phyloP scores from a whole-genome alignment of 768 basidiomycete genomes.

The Pisolithus microcarpus region DNA sequence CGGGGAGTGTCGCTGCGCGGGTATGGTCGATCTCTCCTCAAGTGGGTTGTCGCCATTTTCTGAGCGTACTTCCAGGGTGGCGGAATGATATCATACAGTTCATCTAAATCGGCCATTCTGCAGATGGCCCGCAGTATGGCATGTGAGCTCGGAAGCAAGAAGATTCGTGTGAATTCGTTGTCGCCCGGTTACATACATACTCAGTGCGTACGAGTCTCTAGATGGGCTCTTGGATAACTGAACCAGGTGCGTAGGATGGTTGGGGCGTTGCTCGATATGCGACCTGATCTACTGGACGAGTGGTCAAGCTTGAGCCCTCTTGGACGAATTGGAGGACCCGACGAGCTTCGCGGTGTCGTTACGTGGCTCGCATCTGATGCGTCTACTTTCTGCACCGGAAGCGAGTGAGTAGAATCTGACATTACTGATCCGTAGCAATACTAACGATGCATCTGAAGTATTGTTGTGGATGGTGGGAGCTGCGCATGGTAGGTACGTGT shows the following conservation, averaged over 20 bases:
- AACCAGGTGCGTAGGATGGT: constrained; percentile 49
- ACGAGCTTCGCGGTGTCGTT: constrained; percentile 66
- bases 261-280: constrained; percentile 56
- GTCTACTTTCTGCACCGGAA: constrained; percentile 72
- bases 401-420: constrained; percentile 51
- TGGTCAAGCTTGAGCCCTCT: constrained; percentile 68
- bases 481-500: constrained; percentile 20
- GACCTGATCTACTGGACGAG: constrained; percentile 55
- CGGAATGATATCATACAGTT: constrained; percentile 72
- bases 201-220: constrained; percentile 31
- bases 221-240: background rate
- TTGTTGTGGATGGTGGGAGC: constrained; percentile 26
- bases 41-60: background rate
- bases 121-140: constrained; percentile 82
- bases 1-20: constrained; percentile 60
- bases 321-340: constrained; percentile 61
- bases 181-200: constrained; percentile 77
- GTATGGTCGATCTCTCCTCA: constrained; percentile 28
- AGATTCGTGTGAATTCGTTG: constrained; percentile 68
- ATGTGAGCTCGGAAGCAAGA: constrained; percentile 60
- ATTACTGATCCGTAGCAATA: background rate
- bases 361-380: constrained; percentile 71
- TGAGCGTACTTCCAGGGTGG: constrained; percentile 47
- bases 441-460: constrained; percentile 7
- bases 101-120: constrained; percentile 69